A percentile compares a stretch with the other conserved stretches of the same genome.
Evolutionary conservation across 1,139 yeast species (phyloP).

Genomic region (Lizanozyma gosingica): DNA sequence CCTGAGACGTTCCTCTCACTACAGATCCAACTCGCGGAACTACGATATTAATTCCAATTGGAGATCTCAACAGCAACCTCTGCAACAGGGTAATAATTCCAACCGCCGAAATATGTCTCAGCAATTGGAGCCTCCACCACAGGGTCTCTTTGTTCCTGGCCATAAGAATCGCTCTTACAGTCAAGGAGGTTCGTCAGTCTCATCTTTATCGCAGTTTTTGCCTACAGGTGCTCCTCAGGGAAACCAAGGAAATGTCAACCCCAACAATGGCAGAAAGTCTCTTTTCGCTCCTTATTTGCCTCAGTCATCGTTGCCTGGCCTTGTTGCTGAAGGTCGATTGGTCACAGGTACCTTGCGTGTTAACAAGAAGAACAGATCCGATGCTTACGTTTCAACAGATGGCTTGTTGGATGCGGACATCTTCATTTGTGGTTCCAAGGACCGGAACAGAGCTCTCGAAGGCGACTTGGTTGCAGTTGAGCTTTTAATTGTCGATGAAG

Average conservation of each 20-base stretch:
- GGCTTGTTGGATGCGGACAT: slow-evolving; percentile 94
- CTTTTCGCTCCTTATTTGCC: slow-evolving; percentile 94
- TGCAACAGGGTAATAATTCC: slow-evolving; percentile 14
- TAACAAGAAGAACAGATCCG: slow-evolving; percentile 91
- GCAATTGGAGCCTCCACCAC: slow-evolving; percentile 38
- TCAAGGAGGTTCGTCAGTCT: slow-evolving; percentile 55
- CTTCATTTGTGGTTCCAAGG: slow-evolving; percentile 97
- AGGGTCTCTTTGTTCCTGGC: slow-evolving; percentile 59
- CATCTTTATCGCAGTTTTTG: slow-evolving; percentile 42
- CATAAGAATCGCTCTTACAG: slow-evolving; percentile 66
- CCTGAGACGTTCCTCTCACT: slow-evolving; percentile 44
- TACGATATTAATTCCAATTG: slow-evolving; percentile 61
- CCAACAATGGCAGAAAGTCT: slow-evolving; percentile 57
- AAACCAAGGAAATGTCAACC: slow-evolving; percentile 19
- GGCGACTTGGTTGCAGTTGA: slow-evolving; percentile 96
- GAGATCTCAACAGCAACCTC: slow-evolving; percentile 36
- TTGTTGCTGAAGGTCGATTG: slow-evolving; percentile 81
- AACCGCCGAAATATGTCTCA: slow-evolving; percentile 13
- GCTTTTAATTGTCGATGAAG: slow-evolving; percentile 89
- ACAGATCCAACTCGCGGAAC: slow-evolving; percentile 48
- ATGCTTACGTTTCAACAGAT: slow-evolving; percentile 95
- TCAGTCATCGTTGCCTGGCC: slow-evolving; percentile 83
- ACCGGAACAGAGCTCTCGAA: slow-evolving; percentile 93
- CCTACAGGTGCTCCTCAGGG: slow-evolving; percentile 18
- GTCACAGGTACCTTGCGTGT: slow-evolving; percentile 92